These are phyloP conservation scores for Dalbergia cultrata DNA, from an alignment of 306 rosid species.

Conservation along the genomic window DNA sequence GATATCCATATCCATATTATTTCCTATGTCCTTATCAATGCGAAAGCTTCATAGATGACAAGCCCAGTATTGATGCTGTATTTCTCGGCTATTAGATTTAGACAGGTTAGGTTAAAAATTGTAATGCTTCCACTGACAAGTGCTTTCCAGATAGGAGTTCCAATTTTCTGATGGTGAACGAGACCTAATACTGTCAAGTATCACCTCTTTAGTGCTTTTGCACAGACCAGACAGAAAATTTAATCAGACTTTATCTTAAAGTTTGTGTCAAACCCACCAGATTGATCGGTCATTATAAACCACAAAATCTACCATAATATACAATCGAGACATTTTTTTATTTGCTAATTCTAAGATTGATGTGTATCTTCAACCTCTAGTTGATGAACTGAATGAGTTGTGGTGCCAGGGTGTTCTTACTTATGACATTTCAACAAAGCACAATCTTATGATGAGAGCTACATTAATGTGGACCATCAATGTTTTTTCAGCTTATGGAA, in stretches of 20 bases:
- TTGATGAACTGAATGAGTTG: no score
- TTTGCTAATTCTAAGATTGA: no score
- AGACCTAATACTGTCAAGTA: constrained; percentile 52
- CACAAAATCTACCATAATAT: background rate
- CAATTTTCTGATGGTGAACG: constrained; percentile 49
- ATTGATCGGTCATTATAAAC: background rate
- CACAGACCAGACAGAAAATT: background rate
- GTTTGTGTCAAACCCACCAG: constrained; percentile 1
- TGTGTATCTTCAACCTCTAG: no score
- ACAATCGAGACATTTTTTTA: no score
- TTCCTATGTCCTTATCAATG: no score
- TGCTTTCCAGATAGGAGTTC: constrained; percentile 51
- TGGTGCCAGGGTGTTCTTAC: no score
- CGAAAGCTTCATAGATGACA: no score
- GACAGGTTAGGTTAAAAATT: constrained; percentile 37
- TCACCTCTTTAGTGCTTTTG: constrained; percentile 13
- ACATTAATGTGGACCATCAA: no score
- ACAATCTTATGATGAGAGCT: no score
- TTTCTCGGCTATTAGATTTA: background rate
- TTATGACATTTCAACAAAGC: no score
- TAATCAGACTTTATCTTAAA: background rate
- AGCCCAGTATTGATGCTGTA: background rate
- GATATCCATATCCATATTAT: no score
- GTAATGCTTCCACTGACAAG: constrained; percentile 5
- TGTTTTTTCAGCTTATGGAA: no score